A percentile compares a stretch with the other conserved stretches of the same genome.
Conservation (phyloP, 805 yeast species). For the Kodamaea kaohsiungensis region DNA sequence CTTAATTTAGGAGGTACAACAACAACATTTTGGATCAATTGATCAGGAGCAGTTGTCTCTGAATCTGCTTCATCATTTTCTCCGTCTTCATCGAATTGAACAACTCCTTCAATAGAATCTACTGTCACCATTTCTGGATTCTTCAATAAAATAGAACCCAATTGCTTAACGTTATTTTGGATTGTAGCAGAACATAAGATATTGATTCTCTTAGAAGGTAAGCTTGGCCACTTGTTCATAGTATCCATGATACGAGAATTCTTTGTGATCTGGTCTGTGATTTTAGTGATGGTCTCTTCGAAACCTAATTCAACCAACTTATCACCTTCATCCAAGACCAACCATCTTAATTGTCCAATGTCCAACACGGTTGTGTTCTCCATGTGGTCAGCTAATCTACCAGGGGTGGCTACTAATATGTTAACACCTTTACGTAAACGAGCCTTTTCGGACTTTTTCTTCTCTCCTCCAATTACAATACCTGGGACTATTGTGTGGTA, state of each 20-base stretch:
- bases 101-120: conserved; percentile 26
- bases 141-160: conserved; percentile 75
- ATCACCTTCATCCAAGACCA: conserved; percentile 97
- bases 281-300: conserved; percentile 85
- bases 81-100: conserved; percentile 32
- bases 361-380: conserved; percentile 82
- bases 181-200: conserved; percentile 94
- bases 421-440: conserved; percentile 94
- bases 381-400: conserved; percentile 91
- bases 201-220: conserved; percentile 74
- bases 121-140: conserved; percentile 70
- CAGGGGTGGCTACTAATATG: conserved; percentile 96
- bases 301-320: conserved; percentile 93
- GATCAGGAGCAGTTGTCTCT: conserved; percentile 75
- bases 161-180: conserved; percentile 72
- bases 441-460: conserved; percentile 95
- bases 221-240: conserved; percentile 45
- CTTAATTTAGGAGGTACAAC: conserved; percentile 92
- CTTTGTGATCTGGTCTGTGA: conserved; percentile 59
- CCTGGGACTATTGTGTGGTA: conserved; percentile 94
- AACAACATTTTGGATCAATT: conserved; percentile 74
- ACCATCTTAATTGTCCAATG: conserved; percentile 73
- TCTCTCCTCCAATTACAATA: conserved; percentile 96
- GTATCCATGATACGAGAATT: conserved; percentile 40
- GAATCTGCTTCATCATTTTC: neutral